These are phyloP conservation scores for Calonectria pseudoreteaudii DNA, from an alignment of 2,329 filamentous ascomycete species.

Conservation along the genomic window DNA sequence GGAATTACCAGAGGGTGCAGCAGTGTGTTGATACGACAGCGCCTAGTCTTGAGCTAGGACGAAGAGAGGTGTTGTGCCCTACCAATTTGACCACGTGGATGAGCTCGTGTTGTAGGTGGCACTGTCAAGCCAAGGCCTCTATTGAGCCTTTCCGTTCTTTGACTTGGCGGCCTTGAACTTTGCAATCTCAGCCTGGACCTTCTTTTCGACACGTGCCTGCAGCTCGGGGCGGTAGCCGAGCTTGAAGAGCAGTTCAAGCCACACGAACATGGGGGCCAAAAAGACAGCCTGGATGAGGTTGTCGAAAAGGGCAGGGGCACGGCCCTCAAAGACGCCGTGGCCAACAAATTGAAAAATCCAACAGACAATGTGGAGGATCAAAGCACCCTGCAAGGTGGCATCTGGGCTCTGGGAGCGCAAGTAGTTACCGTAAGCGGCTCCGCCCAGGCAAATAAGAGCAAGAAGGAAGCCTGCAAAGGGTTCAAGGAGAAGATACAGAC, in stretches of 20 bases:
- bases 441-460: slow-evolving; percentile 79
- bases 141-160: slow-evolving; percentile 65
- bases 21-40: neutral
- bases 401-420: slow-evolving; percentile 70
- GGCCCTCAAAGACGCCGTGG: slow-evolving; percentile 88
- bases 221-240: slow-evolving; percentile 92
- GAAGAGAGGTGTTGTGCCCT: neutral
- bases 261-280: slow-evolving; percentile 95
- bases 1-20: neutral
- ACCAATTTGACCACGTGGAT: slow-evolving; percentile 1
- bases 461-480: slow-evolving; percentile 88
- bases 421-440: slow-evolving; percentile 81
- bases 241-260: slow-evolving; percentile 92
- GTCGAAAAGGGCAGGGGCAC: slow-evolving; percentile 89
- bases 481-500: slow-evolving; percentile 90
- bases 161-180: slow-evolving; percentile 69
- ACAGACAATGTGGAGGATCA: slow-evolving; percentile 75
- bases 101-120: slow-evolving; percentile 8
- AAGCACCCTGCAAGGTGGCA: slow-evolving; percentile 66
- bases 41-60: neutral
- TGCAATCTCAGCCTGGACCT: slow-evolving; percentile 79
- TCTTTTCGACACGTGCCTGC: slow-evolving; percentile 81
- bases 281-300: slow-evolving; percentile 93
- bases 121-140: slow-evolving; percentile 25
- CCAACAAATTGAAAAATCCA: slow-evolving; percentile 95